A percentile compares a stretch with the other conserved stretches of the same genome.
Evolutionary conservation across 345 rosid genomes (phyloP).

Genomic region (Heritiera fomes): DNA sequence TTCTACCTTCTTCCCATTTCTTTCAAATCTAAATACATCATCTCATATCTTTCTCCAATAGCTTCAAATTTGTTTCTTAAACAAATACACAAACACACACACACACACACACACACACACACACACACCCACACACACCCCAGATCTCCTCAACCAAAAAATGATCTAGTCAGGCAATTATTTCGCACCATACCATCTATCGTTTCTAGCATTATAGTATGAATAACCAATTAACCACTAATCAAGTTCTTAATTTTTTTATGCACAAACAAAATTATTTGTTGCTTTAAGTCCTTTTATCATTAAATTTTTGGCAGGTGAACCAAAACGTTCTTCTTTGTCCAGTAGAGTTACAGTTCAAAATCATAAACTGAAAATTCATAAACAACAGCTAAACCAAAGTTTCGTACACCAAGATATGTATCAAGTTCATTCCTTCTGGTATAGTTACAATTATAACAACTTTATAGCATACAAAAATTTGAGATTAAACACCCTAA

Average conservation of each 20-base stretch:
- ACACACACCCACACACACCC: too few species aligned
- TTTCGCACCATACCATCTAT: constrained; percentile 3
- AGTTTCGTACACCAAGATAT: not conserved
- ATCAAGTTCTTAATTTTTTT: not conserved
- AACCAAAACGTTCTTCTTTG: not conserved
- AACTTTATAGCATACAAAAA: not conserved
- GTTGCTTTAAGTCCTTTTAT: not conserved
- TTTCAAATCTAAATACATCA: not conserved
- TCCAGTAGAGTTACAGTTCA: not conserved
- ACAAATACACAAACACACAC: too few species aligned
- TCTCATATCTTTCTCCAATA: not conserved
- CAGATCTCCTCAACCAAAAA: not conserved
- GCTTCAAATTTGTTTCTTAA: not conserved
- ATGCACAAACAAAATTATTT: not conserved
- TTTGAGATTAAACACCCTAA: not conserved
- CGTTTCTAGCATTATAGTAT: not conserved
- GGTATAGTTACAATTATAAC: not conserved
- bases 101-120: too few species aligned
- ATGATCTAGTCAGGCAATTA: not conserved
- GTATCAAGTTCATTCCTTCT: not conserved
- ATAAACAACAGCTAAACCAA: not conserved
- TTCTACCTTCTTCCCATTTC: not conserved
- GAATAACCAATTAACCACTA: not conserved
- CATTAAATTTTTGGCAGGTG: not conserved
- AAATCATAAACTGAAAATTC: not conserved